A percentile compares a stretch with the other conserved stretches of the same genome.
Conservation (phyloP, 2,329 filamentous ascomycete species). For the Talaromyces sp. region DNA sequence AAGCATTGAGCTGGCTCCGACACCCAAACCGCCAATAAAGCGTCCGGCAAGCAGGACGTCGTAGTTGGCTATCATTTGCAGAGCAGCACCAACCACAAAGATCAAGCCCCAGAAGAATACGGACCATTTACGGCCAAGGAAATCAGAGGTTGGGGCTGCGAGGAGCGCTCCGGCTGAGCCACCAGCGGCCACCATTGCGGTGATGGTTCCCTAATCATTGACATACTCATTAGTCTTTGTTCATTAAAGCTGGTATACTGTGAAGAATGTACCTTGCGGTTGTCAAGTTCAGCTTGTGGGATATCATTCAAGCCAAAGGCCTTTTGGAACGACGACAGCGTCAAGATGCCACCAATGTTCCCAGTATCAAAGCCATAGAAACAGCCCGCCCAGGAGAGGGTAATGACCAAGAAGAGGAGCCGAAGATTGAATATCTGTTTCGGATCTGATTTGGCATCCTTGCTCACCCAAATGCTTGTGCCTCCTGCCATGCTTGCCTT, state of each 20-base stretch:
- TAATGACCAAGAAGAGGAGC: conserved; percentile 28
- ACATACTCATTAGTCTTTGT: neutral
- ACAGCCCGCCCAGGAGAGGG: conserved; percentile 35
- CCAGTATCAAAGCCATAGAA: conserved; percentile 39
- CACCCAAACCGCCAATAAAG: conserved; percentile 32
- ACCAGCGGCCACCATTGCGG: conserved; percentile 28
- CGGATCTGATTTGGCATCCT: conserved; percentile 34
- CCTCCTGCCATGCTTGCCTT: conserved; percentile 30
- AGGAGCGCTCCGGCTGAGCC: conserved; percentile 34
- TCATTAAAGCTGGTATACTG: neutral
- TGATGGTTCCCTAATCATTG: conserved; percentile 15
- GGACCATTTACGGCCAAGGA: conserved; percentile 32
- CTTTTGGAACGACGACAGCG: conserved; percentile 31
- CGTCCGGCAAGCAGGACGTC: conserved; percentile 34
- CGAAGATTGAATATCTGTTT: conserved; percentile 34
- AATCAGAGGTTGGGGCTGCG: conserved; percentile 34
- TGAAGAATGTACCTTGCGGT: conserved; percentile 15
- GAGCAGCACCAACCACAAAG: conserved; percentile 29
- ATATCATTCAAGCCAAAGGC: conserved; percentile 33
- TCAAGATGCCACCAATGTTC: conserved; percentile 37
- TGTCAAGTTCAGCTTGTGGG: conserved; percentile 23
- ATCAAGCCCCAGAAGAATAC: conserved; percentile 28
- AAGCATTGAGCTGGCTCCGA: conserved; percentile 36
- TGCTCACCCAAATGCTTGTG: conserved; percentile 35
- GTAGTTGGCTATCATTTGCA: conserved; percentile 35